Conservation (phyloP, 768 basidiomycete genomes). For the Amanita phalloides region DNA sequence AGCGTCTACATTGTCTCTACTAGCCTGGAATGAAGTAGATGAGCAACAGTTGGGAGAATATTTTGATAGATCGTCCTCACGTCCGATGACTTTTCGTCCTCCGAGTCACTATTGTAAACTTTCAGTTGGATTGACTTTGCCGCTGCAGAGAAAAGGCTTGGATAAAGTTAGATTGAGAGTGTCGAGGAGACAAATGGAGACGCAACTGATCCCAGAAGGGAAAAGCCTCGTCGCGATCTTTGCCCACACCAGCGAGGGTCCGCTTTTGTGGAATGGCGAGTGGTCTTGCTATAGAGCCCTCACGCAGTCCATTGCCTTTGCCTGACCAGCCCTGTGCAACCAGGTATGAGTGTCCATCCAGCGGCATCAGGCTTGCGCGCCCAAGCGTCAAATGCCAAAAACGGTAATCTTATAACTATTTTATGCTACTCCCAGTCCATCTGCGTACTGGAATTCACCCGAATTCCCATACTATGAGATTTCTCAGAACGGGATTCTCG, state of each 20-base stretch:
- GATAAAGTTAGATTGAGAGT: neutral
- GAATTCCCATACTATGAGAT: conserved; percentile 64
- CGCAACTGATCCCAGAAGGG: conserved; percentile 98
- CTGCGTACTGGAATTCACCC: conserved; percentile 69
- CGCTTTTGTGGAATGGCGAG: conserved; percentile 77
- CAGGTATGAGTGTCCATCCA: conserved; percentile 64
- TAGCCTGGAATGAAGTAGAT: neutral
- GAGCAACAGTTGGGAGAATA: neutral
- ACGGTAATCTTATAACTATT: neutral
- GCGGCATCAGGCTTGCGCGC: conserved; percentile 34
- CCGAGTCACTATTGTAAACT: conserved; percentile 40
- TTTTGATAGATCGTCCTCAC: conserved; percentile 4
- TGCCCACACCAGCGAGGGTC: conserved; percentile 78
- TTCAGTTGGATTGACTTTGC: conserved; percentile 76
- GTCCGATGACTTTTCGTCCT: conserved; percentile 13
- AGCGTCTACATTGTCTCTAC: neutral
- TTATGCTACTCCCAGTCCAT: conserved; percentile 19
- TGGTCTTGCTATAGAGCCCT: conserved; percentile 70
- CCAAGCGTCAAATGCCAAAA: neutral
- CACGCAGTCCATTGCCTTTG: conserved; percentile 73
- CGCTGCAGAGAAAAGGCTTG: conserved; percentile 74
- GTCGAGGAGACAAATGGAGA: conserved; percentile 10
- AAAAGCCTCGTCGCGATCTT: conserved; percentile 90
- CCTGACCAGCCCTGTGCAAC: conserved; percentile 84
- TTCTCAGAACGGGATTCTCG: neutral